Evolutionary conservation across 140 eudicot genomes (phyloP), one percentile per base, ranked within the genome.

Genomic region (Flaveria floridana): DNA sequence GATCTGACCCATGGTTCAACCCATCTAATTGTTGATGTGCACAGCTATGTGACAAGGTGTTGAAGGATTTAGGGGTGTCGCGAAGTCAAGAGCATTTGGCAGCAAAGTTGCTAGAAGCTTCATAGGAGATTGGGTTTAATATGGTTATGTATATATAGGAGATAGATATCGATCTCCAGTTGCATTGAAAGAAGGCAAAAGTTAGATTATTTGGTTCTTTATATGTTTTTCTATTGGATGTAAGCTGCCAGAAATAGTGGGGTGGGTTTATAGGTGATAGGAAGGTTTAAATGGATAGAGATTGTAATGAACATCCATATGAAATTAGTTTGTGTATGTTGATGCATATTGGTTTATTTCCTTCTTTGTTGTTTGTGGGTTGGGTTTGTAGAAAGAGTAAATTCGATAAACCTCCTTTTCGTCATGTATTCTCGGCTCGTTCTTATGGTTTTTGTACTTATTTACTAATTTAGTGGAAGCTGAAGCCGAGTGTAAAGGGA

Each of bases 11-110:
- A 6, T 63, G 46, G 47, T 15, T 65, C 30, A n/a, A 18, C 26
- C 19, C 11, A 12, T 46, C 41, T 68, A 46, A 44, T 2, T 68
- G 20, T 34, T 8, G 20, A 30, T 63, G 44, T 30, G 15, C 82
- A 86, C 97, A 91, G 97, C 82, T 94, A 68, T 94, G 99, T 12
- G 86, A 83, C 18, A 88, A 81, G 82, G 82, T 94, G 50, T 87
- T 91, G 10, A 82, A 79, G 50, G 96, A 94, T 70, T 82, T 94
- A 73, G 91, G 89, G 20, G 94, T 83, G 57, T 72, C 91, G 0
- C 57, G 58, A 77, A 81, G 91, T 67, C 86, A 85, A 75, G 94
- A 82, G 83, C 81, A 85, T 71, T 59, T 83, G 77, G 80, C 81
- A 53, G 76, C 87, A 16, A 79, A 84, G 76, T 68, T 84, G 62